Evolutionary conservation across 352 stramenopile species (phyloP), one percentile per base, ranked within the genome.

Genomic region (Phytophthora sp.): DNA sequence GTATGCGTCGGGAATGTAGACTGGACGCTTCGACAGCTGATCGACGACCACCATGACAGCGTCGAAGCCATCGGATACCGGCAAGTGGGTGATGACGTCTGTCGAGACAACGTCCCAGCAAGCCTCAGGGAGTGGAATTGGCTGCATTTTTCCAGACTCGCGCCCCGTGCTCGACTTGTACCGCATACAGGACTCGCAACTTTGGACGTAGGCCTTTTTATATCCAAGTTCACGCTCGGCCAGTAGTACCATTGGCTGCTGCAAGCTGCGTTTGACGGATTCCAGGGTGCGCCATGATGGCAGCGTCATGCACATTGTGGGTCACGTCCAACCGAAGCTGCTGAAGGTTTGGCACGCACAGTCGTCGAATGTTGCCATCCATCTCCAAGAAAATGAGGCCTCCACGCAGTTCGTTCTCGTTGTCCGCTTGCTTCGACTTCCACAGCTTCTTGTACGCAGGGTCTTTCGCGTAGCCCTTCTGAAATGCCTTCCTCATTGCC

Each of bases 41-140:
- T 68, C 61, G 21, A 71, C 67, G 5, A 66, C 39, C 2, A 50
- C 42, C 30, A 54, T 56, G 31, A 63, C 49, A 33, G 55, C 44
- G 23, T 55, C 55, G 24, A 47, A 63, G 13, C 35, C 35, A 20
- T 35, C 12, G 7, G 21, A 59, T 12, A 46, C 50, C 8, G 38
- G 53, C 26, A 57, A 35, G 20, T 42, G 29, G 1, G 55, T 67
- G 49, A 76, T 72, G 44, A 71, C 73, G 53, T 73, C 68, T 7
- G 54, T 71, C 13, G 57, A 69, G 13, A 77, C 66, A 7, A 71
- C 62, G n/a, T 71, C 55, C 69, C 64, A 77, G 15, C 51, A 66
- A 16, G 49, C 26, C 0, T n/a, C 5, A 11, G 63, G 57, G 4
- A 59, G 13, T 6, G 53, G 26, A 39, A 73, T 72, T 6, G 57